Conservation (phyloP, 116 monocot genomes). For the Trichopus zeylanicus region DNA sequence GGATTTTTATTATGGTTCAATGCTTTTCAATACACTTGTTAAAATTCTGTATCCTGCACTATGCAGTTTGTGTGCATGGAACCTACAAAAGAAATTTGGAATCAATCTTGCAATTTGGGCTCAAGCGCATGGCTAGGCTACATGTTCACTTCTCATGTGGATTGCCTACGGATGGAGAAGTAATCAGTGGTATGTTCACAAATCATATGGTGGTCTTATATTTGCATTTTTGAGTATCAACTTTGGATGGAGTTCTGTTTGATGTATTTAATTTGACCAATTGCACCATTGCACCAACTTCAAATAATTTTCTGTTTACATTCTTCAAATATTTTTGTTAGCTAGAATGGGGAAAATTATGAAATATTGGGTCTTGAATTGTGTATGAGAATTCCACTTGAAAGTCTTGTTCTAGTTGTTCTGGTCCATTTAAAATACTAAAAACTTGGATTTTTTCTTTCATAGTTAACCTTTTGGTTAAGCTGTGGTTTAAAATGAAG, state of each 20-base stretch:
- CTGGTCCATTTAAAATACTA: too few relatives aligned
- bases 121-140: conserved; percentile 79
- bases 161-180: conserved; percentile 81
- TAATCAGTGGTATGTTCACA: conserved; percentile 69
- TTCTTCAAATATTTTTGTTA: background rate
- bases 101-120: conserved; percentile 80
- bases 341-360: background rate
- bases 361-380: too few relatives aligned
- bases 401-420: too few relatives aligned
- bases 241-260: background rate
- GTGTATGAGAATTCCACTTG: too few relatives aligned
- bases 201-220: background rate
- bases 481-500: too few relatives aligned
- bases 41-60: background rate
- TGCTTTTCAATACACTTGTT: background rate
- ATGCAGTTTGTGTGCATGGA: conserved; percentile 87
- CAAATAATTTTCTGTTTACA: background rate
- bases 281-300: background rate
- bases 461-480: too few relatives aligned
- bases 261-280: background rate
- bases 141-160: conserved; percentile 94
- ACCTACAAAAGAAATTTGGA: conserved; percentile 85
- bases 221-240: too few relatives aligned
- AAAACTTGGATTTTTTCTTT: too few relatives aligned
- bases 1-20: background rate